phyloP scores from a whole-genome alignment of 345 rosid species.

The Populus pruinosa region DNA sequence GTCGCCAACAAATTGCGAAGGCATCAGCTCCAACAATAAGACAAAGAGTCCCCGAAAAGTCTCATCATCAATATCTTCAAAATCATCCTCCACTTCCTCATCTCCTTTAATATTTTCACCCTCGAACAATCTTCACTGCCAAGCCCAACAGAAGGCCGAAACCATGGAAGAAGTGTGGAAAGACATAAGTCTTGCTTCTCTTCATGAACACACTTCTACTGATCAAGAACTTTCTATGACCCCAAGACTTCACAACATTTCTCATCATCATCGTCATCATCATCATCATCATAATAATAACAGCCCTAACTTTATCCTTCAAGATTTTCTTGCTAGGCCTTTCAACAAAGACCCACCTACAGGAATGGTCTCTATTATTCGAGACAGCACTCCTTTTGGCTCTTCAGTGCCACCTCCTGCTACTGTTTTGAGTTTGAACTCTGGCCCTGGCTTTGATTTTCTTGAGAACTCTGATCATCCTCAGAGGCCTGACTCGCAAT shows the following conservation, averaged over 20 bases:
- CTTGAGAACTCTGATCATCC: conserved; percentile 38
- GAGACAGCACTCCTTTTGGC: conserved; percentile 12
- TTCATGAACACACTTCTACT: conserved; percentile 28
- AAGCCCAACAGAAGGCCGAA: conserved; percentile 8
- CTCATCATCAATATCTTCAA: not conserved
- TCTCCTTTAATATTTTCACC: conserved; percentile 7
- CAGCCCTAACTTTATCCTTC: conserved; percentile 43
- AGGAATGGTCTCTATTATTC: conserved; percentile 12
- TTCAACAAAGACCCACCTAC: conserved; percentile 29
- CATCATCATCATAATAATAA: not conserved
- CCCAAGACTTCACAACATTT: conserved; percentile 16
- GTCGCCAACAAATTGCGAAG: too few species aligned
- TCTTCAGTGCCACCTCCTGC: conserved; percentile 30
- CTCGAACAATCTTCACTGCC: not conserved
- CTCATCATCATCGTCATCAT: conserved; percentile 18
- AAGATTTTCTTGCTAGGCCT: conserved; percentile 63
- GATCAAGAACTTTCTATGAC: conserved; percentile 23
- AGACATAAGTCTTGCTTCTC: conserved; percentile 57
- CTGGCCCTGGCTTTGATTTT: conserved; percentile 51
- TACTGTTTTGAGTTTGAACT: conserved; percentile 57
- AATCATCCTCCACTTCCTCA: not conserved
- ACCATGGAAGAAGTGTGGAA: conserved; percentile 90
- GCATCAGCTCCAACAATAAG: too few species aligned
- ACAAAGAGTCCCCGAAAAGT: too few species aligned
- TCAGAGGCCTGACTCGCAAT: conserved; percentile 20